Evolutionary conservation across 2,329 filamentous ascomycete genomes (phyloP).

Genomic region (Aureobasidium sp.): DNA sequence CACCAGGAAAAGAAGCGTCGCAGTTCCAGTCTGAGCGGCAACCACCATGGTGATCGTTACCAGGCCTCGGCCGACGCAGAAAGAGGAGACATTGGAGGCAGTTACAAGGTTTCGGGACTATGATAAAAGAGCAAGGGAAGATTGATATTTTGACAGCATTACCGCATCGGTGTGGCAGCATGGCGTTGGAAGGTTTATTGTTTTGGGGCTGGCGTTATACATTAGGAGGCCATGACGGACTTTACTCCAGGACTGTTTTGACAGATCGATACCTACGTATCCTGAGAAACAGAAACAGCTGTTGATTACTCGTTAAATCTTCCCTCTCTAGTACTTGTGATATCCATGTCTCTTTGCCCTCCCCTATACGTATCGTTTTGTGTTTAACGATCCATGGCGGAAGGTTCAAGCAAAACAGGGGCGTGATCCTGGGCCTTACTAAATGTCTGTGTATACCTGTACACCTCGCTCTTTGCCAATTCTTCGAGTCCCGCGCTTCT

Average conservation of each 20-base stretch:
- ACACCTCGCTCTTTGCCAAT: no score
- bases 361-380: not conserved
- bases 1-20: not conserved
- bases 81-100: slow-evolving; percentile 8
- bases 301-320: not conserved
- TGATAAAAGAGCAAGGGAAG: not conserved
- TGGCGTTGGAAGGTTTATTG: slow-evolving; percentile 2
- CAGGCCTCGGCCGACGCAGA: slow-evolving; percentile 2
- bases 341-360: no score
- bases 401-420: no score
- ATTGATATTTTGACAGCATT: not conserved
- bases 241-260: not conserved
- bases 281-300: not conserved
- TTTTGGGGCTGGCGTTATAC: not conserved
- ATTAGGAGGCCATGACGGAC: not conserved
- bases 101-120: slow-evolving; percentile 10
- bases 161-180: not conserved
- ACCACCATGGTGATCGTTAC: slow-evolving; percentile 2
- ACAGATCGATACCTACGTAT: not conserved
- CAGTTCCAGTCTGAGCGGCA: not conserved
- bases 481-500: no score
- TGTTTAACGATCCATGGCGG: no score
- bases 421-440: no score
- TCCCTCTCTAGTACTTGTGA: not conserved
- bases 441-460: no score